A percentile compares a stretch with the other conserved stretches of the same genome.
Evolutionary conservation across 768 basidiomycete species (phyloP).

Genomic region (Royoungia palumana): DNA sequence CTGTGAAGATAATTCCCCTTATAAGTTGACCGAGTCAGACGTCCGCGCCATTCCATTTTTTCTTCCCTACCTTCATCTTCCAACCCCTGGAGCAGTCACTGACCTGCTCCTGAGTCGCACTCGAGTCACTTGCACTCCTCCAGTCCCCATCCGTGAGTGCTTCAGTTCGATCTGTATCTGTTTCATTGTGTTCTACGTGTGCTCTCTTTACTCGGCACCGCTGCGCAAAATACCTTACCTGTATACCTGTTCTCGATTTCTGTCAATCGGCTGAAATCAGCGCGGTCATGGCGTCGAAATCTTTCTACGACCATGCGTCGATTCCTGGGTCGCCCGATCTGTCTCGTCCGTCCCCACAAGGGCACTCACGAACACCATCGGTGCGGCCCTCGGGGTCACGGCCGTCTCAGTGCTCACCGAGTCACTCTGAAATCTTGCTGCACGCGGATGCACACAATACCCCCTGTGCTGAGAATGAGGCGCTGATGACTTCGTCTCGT

Average conservation of each 20-base stretch:
- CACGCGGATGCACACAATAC: slow-evolving; percentile 23
- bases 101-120: slow-evolving; percentile 18
- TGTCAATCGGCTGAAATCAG: slow-evolving; percentile 29
- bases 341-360: slow-evolving; percentile 30
- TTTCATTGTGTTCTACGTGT: slow-evolving; percentile 33
- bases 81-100: slow-evolving; percentile 15
- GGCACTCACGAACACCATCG: slow-evolving; percentile 32
- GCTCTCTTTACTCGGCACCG: slow-evolving; percentile 18
- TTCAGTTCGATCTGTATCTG: slow-evolving; percentile 22
- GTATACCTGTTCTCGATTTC: slow-evolving; percentile 22
- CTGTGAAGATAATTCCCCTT: slow-evolving; percentile 27
- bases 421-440: slow-evolving; percentile 17
- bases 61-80: slow-evolving; percentile 18
- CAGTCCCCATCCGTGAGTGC: slow-evolving; percentile 25
- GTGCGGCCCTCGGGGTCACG: slow-evolving; percentile 21
- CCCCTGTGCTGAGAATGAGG: slow-evolving; percentile 36
- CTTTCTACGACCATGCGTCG: slow-evolving; percentile 14
- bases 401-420: slow-evolving; percentile 20
- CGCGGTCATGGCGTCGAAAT: slow-evolving; percentile 14
- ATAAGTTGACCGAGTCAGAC: slow-evolving; percentile 33
- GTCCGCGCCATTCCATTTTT: not conserved
- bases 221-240: slow-evolving; percentile 13
- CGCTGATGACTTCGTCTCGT: slow-evolving; percentile 41
- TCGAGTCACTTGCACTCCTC: slow-evolving; percentile 21
- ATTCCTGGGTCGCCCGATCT: slow-evolving; percentile 29